phyloP scores from a whole-genome alignment of 345 rosid genomes.

The Microcos paniculata region DNA sequence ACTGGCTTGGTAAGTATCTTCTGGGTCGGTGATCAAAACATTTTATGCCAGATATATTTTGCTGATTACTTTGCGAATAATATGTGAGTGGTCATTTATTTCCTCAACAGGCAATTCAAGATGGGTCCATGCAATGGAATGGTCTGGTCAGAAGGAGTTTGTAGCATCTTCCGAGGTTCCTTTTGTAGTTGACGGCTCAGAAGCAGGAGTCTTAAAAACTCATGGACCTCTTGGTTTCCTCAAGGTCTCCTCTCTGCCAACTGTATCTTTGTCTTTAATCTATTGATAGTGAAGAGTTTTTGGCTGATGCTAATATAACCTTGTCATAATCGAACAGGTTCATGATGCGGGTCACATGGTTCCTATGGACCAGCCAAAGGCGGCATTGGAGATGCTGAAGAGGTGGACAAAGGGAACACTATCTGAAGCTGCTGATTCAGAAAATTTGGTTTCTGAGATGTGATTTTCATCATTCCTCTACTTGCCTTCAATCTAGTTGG shows the following conservation, averaged over 20 bases:
- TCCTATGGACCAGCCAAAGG: conserved; percentile 98
- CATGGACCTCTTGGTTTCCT: conserved; percentile 84
- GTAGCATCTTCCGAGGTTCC: conserved; percentile 63
- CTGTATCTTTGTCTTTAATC: neutral
- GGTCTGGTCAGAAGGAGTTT: conserved; percentile 81
- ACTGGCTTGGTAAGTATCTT: conserved; percentile 83
- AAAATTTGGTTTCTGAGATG: conserved; percentile 62
- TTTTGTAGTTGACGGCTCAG: conserved; percentile 67
- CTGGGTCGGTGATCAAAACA: neutral
- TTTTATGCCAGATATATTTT: neutral
- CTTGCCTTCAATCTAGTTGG: neutral
- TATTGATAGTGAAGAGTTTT: neutral
- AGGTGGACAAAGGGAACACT: conserved; percentile 73
- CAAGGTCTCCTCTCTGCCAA: conserved; percentile 50
- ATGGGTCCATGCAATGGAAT: conserved; percentile 99
- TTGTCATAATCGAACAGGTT: conserved; percentile 47
- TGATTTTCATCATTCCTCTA: conserved; percentile 30
- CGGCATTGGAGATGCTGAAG: conserved; percentile 80
- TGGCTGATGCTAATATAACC: conserved; percentile 9
- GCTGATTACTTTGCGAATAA: neutral
- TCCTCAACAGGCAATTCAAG: conserved; percentile 77
- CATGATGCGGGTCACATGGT: conserved; percentile 98
- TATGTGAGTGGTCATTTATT: neutral
- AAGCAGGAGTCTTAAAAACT: conserved; percentile 73
- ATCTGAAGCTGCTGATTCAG: conserved; percentile 22